Evolutionary conservation across 1,284 basidiomycete genomes (phyloP).

Genomic region (Cutaneotrichosporon mucoides): DNA sequence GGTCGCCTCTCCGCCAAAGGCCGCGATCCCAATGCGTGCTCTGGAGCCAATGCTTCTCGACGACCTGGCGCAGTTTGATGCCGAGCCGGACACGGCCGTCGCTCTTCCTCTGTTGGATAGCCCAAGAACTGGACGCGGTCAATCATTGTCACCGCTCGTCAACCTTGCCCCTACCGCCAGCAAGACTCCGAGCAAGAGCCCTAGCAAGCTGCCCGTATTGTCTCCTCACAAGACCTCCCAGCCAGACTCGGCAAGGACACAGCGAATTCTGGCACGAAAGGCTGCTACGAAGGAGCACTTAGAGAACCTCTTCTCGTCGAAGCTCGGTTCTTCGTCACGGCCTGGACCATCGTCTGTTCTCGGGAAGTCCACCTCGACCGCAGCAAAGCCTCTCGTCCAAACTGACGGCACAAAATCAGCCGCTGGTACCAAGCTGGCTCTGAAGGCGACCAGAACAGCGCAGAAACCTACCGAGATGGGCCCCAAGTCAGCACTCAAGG

Average conservation of each 20-base stretch:
- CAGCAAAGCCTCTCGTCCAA: background rate
- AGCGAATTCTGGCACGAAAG: background rate
- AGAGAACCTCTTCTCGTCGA: background rate
- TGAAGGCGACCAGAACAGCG: background rate
- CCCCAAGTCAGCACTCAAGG: background rate
- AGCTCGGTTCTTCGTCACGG: background rate
- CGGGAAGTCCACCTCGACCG: background rate
- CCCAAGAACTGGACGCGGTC: background rate
- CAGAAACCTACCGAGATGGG: background rate
- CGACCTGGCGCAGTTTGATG: background rate
- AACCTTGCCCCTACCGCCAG: background rate
- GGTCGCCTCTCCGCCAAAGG: conserved; percentile 3
- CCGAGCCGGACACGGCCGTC: background rate
- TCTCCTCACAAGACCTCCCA: background rate
- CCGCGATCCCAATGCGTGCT: background rate
- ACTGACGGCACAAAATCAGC: background rate
- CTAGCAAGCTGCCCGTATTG: background rate
- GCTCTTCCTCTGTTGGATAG: conserved; percentile 8
- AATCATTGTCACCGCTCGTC: background rate
- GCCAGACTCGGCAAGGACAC: background rate
- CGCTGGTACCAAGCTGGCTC: background rate
- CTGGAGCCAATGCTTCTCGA: background rate
- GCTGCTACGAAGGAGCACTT: background rate
- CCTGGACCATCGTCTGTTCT: background rate
- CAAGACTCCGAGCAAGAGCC: background rate